phyloP scores from a whole-genome alignment of 2,329 filamentous ascomycete species.

The Sordariomycetes sp. region DNA sequence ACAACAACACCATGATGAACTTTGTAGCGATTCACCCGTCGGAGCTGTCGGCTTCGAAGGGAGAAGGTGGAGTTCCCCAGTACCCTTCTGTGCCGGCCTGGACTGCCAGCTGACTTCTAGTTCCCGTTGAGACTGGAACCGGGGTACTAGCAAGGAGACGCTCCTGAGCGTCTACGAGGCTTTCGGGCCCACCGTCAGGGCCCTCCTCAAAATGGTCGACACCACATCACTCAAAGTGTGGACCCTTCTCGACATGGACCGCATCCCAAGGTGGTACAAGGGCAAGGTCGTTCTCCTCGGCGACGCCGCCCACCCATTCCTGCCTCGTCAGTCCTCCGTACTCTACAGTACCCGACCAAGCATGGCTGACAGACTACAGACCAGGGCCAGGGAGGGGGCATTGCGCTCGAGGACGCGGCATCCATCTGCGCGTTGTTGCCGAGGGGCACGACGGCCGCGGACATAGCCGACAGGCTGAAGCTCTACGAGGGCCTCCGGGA shows the following conservation, averaged over 20 bases:
- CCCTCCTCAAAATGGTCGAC: conserved; percentile 27
- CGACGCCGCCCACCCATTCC: conserved; percentile 56
- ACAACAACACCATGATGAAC: conserved; percentile 27
- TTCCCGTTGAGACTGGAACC: conserved; percentile 31
- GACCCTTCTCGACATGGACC: conserved; percentile 49
- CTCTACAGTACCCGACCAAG: background rate
- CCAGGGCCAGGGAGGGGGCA: conserved; percentile 31
- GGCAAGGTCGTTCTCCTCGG: conserved; percentile 44
- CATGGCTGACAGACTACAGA: conserved; percentile 1
- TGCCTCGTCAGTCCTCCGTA: conserved; percentile 22
- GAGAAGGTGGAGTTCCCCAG: conserved; percentile 4
- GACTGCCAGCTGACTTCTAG: too few relatives aligned
- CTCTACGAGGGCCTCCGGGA: conserved; percentile 47
- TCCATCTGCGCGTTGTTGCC: conserved; percentile 43
- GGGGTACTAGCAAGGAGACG: conserved; percentile 18
- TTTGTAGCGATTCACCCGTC: conserved; percentile 37
- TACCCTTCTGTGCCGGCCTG: too few relatives aligned
- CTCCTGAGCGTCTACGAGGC: conserved; percentile 23
- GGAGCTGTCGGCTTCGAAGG: conserved; percentile 2
- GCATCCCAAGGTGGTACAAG: conserved; percentile 39
- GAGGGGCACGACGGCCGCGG: conserved; percentile 22
- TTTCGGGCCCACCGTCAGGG: conserved; percentile 25
- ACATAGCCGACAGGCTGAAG: conserved; percentile 39
- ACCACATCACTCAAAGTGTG: conserved; percentile 36
- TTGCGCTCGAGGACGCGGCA: conserved; percentile 55